phyloP scores from a whole-genome alignment of 345 rosid genomes.

The Eucalyptus coolabah region DNA sequence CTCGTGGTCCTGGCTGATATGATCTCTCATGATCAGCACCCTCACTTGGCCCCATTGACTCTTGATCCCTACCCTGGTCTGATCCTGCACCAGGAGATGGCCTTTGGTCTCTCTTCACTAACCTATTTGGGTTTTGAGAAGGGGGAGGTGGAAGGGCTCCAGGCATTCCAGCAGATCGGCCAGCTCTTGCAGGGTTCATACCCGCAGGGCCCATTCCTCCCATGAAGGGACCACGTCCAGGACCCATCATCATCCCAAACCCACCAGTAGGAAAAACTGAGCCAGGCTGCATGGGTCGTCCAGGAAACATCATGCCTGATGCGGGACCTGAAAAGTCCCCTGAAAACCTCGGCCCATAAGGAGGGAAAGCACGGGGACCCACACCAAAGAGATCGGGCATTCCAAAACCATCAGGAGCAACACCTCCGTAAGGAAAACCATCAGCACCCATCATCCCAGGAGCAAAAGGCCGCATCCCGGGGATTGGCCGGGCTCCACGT shows the following conservation, averaged over 20 bases:
- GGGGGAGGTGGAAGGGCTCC: conserved; percentile 22
- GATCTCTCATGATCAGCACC: conserved; percentile 26
- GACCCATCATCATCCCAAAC: conserved; percentile 91
- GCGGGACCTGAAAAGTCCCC: conserved; percentile 78
- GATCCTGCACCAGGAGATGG: conserved; percentile 23
- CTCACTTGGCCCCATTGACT: conserved; percentile 6
- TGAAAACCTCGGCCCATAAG: conserved; percentile 84
- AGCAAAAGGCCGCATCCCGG: conserved; percentile 76
- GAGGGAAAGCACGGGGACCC: conserved; percentile 75
- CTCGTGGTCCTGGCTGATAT: conserved; percentile 29
- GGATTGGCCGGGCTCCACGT: conserved; percentile 81
- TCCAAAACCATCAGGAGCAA: conserved; percentile 65
- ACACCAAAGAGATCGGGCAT: conserved; percentile 82
- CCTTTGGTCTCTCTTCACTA: conserved; percentile 40
- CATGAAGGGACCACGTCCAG: conserved; percentile 72
- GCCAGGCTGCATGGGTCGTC: conserved; percentile 86
- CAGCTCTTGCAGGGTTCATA: conserved; percentile 40
- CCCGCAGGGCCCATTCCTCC: conserved; percentile 24
- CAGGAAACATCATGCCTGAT: conserved; percentile 91
- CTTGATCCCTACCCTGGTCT: conserved; percentile 43
- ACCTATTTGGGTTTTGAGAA: conserved; percentile 29
- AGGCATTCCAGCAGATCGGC: conserved; percentile 41
- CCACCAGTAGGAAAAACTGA: conserved; percentile 69
- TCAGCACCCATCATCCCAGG: conserved; percentile 83
- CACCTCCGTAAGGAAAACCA: conserved; percentile 63